Evolutionary conservation across 108 stramenopile species (phyloP).

Genomic region (Conticribra guillardii): DNA sequence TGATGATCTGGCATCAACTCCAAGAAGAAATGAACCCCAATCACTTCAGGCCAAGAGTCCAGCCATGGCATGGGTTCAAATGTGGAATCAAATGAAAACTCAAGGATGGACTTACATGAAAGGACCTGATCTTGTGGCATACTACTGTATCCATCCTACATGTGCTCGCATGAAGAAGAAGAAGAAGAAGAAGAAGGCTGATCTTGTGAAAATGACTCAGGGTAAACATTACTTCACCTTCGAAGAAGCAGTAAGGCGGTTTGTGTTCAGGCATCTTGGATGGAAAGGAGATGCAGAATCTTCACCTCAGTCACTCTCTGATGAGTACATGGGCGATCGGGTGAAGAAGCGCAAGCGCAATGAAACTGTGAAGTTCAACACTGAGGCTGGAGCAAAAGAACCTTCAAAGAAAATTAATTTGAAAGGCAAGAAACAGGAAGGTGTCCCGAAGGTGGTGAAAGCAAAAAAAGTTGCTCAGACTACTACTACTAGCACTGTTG

Average conservation of each 20-base stretch:
- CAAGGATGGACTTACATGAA: constrained; percentile 20
- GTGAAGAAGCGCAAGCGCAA: constrained; percentile 16
- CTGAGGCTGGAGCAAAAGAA: not conserved
- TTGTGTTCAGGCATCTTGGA: constrained; percentile 23
- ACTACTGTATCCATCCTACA: constrained; percentile 23
- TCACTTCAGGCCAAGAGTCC: not conserved
- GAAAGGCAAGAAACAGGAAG: not conserved
- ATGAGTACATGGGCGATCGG: constrained; percentile 12
- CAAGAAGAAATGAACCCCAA: not conserved
- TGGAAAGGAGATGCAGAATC: constrained; percentile 17
- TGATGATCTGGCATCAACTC: not conserved
- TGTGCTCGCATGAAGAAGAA: not conserved
- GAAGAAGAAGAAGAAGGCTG: too few species aligned
- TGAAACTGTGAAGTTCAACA: not conserved
- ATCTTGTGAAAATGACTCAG: constrained; percentile 6
- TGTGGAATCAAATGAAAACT: constrained; percentile 23
- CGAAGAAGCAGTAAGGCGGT: constrained; percentile 24
- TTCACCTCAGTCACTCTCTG: not conserved
- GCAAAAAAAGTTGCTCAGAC: not conserved
- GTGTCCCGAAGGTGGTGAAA: not conserved
- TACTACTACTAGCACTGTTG: not conserved
- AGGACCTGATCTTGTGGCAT: constrained; percentile 22
- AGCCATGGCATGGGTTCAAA: constrained; percentile 10
- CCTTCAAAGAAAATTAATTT: not conserved
- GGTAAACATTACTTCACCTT: constrained; percentile 31